These are phyloP conservation scores for Botrytis sinoallii DNA, from an alignment of 2,329 filamentous ascomycete species.

Conservation along the genomic window DNA sequence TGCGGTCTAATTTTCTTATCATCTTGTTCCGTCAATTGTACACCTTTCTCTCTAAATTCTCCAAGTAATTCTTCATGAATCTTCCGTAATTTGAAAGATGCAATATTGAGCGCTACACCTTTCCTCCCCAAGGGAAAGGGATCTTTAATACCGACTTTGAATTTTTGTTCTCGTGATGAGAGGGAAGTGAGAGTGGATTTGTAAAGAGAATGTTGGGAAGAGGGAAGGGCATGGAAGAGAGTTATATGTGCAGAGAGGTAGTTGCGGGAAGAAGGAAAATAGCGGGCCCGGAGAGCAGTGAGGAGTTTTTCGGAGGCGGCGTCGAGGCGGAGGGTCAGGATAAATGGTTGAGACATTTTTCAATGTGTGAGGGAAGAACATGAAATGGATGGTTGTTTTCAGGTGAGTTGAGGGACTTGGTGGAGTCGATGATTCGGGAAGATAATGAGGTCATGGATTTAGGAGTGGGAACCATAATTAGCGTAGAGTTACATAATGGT, in stretches of 20 bases:
- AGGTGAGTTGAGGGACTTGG: background rate
- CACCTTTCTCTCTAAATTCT: background rate
- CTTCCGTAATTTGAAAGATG: background rate
- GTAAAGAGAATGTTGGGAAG: background rate
- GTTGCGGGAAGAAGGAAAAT: constrained; percentile 14
- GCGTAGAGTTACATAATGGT: background rate
- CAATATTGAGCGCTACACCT: constrained; percentile 1
- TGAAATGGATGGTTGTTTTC: background rate
- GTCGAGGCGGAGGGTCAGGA: constrained; percentile 20
- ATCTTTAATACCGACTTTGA: constrained; percentile 13
- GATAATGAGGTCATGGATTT: background rate
- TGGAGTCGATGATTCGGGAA: background rate
- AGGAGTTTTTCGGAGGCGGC: constrained; percentile 13
- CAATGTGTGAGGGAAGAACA: background rate
- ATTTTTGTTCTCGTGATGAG: constrained; percentile 1
- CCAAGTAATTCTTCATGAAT: background rate
- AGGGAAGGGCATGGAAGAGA: constrained; percentile 19
- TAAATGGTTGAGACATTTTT: constrained; percentile 20
- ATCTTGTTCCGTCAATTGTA: constrained; percentile 20
- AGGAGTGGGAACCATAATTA: background rate
- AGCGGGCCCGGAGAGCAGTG: constrained; percentile 9
- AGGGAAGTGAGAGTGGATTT: background rate
- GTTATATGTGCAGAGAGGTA: constrained; percentile 21
- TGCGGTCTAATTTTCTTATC: constrained; percentile 7
- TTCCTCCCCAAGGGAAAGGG: constrained; percentile 2